phyloP scores from a whole-genome alignment of 345 rosid genomes.

The Linum usitatissimum region DNA sequence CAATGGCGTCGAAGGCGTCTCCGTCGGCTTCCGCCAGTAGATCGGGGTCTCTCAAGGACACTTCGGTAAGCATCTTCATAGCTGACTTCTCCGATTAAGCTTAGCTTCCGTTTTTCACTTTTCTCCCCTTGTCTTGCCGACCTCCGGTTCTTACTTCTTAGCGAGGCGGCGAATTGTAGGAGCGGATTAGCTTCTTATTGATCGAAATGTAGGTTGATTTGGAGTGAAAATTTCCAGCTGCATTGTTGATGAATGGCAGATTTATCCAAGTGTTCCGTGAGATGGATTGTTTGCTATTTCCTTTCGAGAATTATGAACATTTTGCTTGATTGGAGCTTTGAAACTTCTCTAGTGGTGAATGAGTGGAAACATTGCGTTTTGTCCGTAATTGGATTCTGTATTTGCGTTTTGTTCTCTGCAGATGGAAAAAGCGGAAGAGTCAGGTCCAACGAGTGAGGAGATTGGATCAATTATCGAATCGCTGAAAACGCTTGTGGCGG shows the following conservation, averaged over 20 bases:
- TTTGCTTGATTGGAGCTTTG: not conserved
- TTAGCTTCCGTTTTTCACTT: not conserved
- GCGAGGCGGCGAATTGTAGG: not conserved
- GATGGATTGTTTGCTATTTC: not conserved
- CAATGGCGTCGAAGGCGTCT: not conserved
- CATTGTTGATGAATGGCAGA: not conserved
- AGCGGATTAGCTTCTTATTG: not conserved
- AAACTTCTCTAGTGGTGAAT: not conserved
- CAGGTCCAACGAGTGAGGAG: constrained; percentile 27
- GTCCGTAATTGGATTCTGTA: not conserved
- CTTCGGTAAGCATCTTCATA: not conserved
- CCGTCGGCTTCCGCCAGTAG: not conserved
- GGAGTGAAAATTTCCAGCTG: not conserved
- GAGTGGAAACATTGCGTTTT: too few relatives aligned
- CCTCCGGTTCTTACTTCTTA: not conserved
- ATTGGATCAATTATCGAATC: constrained; percentile 47
- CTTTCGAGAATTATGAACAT: not conserved
- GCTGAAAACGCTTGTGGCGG: constrained; percentile 55
- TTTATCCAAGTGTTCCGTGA: not conserved
- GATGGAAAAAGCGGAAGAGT: constrained; percentile 9
- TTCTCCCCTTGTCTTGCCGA: not conserved
- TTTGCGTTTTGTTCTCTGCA: not conserved
- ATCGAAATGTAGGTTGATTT: not conserved
- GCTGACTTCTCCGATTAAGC: not conserved
- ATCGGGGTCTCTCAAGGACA: not conserved